Percentiles rank a stretch among this genome's conserved stretches.
These are phyloP conservation scores for Tolypocladium capitatum DNA, from an alignment of 2,329 filamentous ascomycete genomes.

Conservation along the genomic window DNA sequence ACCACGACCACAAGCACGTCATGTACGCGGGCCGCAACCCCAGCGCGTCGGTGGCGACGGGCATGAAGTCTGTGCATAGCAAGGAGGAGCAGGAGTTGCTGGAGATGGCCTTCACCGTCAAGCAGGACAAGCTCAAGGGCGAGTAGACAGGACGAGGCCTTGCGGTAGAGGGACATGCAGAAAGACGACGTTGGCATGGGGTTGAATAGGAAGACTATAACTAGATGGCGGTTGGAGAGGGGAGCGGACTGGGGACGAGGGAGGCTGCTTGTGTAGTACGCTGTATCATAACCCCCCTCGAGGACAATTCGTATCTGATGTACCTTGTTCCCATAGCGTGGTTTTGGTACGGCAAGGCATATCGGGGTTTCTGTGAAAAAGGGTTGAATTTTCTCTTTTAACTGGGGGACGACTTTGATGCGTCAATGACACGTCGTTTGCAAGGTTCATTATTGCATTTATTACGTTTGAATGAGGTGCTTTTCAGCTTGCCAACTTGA, in stretches of 20 bases:
- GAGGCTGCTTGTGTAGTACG: slow-evolving; percentile 4
- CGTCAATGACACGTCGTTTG: not conserved
- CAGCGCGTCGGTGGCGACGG: slow-evolving; percentile 86
- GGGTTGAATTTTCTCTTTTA: too few species aligned
- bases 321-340: slow-evolving; percentile 3
- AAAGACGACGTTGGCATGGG: not conserved
- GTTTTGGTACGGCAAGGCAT: slow-evolving; percentile 3
- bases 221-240: not conserved
- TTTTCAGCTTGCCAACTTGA: slow-evolving; percentile 16
- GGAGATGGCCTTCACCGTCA: slow-evolving; percentile 49
- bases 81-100: slow-evolving; percentile 88
- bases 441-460: not conserved
- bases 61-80: slow-evolving; percentile 73
- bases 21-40: slow-evolving; percentile 94
- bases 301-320: slow-evolving; percentile 2
- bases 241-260: not conserved
- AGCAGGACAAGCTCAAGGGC: slow-evolving; percentile 57
- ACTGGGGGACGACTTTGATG: not conserved
- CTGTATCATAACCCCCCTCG: slow-evolving; percentile 5
- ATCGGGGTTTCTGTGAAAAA: not conserved
- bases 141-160: slow-evolving; percentile 27
- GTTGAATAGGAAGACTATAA: not conserved
- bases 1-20: slow-evolving; percentile 89
- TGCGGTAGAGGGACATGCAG: not conserved
- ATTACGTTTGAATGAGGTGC: not conserved